phyloP scores from a whole-genome alignment of 2,329 filamentous ascomycete genomes.

The Lecanicillium sp. region DNA sequence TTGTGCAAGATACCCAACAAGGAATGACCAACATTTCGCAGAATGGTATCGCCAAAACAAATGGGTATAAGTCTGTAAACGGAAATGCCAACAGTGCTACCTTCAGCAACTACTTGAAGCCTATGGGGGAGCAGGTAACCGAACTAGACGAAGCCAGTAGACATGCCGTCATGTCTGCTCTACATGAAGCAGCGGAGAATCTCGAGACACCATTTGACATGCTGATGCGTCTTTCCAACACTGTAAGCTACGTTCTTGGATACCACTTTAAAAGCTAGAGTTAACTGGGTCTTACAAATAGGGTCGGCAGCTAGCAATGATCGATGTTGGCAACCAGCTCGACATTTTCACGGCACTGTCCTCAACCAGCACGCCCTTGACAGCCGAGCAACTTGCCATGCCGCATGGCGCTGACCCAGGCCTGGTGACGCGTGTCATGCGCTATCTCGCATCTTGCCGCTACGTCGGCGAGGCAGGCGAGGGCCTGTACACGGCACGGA shows the following conservation, averaged over 20 bases:
- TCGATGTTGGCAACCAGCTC: neutral
- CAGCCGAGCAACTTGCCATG: neutral
- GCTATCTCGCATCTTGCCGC: neutral
- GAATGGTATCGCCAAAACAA: neutral
- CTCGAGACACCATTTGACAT: slow-evolving; percentile 7
- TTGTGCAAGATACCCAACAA: neutral
- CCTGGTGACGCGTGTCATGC: neutral
- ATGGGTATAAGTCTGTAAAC: neutral
- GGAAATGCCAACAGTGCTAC: neutral
- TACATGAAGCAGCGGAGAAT: neutral
- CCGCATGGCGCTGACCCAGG: neutral
- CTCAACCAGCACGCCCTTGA: neutral
- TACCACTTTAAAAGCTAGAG: neutral
- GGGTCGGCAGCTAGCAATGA: neutral
- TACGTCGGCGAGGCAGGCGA: neutral
- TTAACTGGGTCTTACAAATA: neutral
- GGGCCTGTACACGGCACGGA: neutral
- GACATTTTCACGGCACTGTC: neutral
- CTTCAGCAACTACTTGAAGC: neutral
- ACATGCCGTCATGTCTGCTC: neutral
- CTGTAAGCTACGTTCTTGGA: neutral
- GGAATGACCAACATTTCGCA: neutral
- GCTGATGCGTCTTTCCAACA: slow-evolving; percentile 6
- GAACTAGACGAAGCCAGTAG: slow-evolving; percentile 5
- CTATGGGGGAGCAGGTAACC: neutral